Base-by-base conservation (phyloP, 176 grass and related monocot genomes). In the Oryza longistaminata region DNA sequence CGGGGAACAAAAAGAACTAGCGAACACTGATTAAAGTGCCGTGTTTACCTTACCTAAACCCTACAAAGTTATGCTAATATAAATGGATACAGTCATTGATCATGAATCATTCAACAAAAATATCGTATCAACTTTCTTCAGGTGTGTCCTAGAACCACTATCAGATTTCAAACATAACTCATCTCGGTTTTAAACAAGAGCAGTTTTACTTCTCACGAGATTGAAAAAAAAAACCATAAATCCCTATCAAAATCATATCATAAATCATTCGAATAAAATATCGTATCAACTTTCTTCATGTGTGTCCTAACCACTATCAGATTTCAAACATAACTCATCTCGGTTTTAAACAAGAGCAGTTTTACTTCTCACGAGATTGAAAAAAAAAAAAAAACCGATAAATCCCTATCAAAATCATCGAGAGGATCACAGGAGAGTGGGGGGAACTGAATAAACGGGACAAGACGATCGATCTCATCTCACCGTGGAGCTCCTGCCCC, bases 401-500 rank as follows among this genome's bases (percentile, higher is more conserved):
- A 21, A 19, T 19, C 33, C 45, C 66, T 55, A 55, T 22, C 15
- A 46, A 72, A 37, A 40, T 62, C 70, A 44, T 43, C 42, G 27
- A 15, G 22, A 45, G 2, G 35, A 65, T 13, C 11, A 22, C 15
- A 52, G 10, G 0, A 11, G 72, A 8, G 77, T 66, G 42, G n/a
- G 7, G 11, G 1, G 29, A 31, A 2, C 29, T 31, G 29, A 2
- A 31, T 31, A 31, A 70, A 34, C 37, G 9, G 7, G 71, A 1
- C 12, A 49, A 46, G 61, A 35, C 31, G 17, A 76, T 58, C 80
- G 17, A 60, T 58, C 80, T 78, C 68, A 60, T 58, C 80, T 78
- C 68, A 91, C 85, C 76, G 34, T 79, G 3, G 81, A 70, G 22
- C 50, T 87, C 77, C 11, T 52, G 49, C 31, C 84, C 16, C 78